Percentiles rank a stretch among this genome's conserved stretches.
These are phyloP conservation scores for Coriolopsis trogii DNA, from an alignment of 1,284 basidiomycete species.

Conservation along the genomic window DNA sequence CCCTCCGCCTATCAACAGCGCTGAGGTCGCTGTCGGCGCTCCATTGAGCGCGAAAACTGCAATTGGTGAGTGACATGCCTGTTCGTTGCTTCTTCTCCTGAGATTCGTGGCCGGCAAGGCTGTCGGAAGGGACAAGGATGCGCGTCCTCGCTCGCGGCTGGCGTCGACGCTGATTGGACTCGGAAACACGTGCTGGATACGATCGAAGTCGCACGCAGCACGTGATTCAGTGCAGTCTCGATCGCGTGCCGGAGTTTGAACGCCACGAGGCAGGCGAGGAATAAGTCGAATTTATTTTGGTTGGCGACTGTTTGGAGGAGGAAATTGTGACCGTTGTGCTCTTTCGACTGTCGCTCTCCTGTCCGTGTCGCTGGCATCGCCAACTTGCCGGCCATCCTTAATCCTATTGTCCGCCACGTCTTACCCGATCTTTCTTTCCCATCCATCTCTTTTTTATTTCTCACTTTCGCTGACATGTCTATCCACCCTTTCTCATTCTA, in stretches of 20 bases:
- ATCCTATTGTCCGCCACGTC: too few species aligned
- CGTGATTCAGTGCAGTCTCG: constrained; percentile 18
- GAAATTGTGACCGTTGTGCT: constrained; percentile 4
- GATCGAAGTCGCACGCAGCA: constrained; percentile 5
- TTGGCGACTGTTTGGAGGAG: too few species aligned
- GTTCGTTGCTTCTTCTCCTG: too few species aligned
- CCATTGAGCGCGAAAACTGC: too few species aligned
- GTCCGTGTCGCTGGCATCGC: constrained; percentile 18
- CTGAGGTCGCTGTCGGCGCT: too few species aligned
- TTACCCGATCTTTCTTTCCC: constrained; percentile 16
- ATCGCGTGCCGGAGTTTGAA: constrained; percentile 26
- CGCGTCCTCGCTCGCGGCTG: background rate
- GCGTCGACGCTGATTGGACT: too few species aligned
- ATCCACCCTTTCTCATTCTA: constrained; percentile 11
- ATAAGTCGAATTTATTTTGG: constrained; percentile 17
- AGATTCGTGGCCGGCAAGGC: too few species aligned
- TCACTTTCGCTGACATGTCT: constrained; percentile 20
- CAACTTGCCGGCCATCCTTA: constrained; percentile 16
- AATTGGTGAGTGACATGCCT: too few species aligned
- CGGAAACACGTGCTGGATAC: background rate
- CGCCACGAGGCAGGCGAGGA: constrained; percentile 20
- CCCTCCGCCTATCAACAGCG: too few species aligned
- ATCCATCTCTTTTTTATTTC: constrained; percentile 14
- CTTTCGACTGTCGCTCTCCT: constrained; percentile 8
- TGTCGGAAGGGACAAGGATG: background rate